Percentiles rank a stretch among this genome's conserved stretches.
phyloP scores from a whole-genome alignment of 2,329 filamentous ascomycete genomes.

The Fusarium veterinarium region DNA sequence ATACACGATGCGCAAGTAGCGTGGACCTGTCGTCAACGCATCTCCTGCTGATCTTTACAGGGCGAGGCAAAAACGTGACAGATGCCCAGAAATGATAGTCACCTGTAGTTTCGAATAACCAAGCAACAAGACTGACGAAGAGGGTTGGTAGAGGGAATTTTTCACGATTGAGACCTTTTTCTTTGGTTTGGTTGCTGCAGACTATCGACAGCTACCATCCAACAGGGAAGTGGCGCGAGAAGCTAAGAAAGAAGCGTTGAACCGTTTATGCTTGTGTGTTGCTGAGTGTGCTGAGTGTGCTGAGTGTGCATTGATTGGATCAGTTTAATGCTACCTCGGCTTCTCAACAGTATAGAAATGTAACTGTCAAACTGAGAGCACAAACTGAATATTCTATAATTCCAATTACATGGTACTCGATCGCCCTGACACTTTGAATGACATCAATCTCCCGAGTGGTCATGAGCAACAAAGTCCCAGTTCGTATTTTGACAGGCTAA shows the following conservation, averaged over 20 bases:
- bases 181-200: background rate
- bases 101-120: background rate
- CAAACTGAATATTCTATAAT: background rate
- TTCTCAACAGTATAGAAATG: background rate
- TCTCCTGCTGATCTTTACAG: conserved; percentile 26
- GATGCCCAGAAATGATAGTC: conserved; percentile 25
- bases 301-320: background rate
- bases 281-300: background rate
- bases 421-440: conserved; percentile 13
- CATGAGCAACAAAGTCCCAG: background rate
- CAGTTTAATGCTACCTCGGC: background rate
- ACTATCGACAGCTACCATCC: background rate
- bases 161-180: background rate
- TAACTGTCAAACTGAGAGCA: background rate
- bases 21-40: conserved; percentile 3
- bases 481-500: conserved; percentile 26
- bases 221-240: conserved; percentile 22
- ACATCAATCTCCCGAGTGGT: conserved; percentile 31
- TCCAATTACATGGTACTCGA: background rate
- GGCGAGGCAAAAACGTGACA: conserved; percentile 26
- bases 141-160: background rate
- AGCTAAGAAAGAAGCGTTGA: conserved; percentile 20
- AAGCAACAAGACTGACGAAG: background rate
- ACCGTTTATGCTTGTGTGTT: conserved; percentile 10
- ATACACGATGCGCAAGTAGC: conserved; percentile 19